These are phyloP conservation scores for Sphaerobolus stellatus DNA, from an alignment of 1,284 basidiomycete genomes.

Conservation along the genomic window DNA sequence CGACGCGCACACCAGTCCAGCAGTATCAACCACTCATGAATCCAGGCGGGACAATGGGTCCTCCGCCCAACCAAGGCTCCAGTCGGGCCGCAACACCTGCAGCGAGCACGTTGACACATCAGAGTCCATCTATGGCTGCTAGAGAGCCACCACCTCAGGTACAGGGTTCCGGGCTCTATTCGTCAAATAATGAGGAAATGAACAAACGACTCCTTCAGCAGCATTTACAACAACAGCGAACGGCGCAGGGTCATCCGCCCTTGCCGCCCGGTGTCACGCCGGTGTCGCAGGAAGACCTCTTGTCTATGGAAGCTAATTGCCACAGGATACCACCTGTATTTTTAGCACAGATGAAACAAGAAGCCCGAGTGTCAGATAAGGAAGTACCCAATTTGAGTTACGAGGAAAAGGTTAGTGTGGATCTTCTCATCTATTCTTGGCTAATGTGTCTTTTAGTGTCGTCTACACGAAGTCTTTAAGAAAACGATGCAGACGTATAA, in stretches of 20 bases:
- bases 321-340: conserved; percentile 30
- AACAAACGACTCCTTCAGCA: conserved; percentile 11
- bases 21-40: conserved; percentile 37
- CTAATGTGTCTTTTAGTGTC: conserved; percentile 14
- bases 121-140: conserved; percentile 53
- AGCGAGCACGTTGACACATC: conserved; percentile 41
- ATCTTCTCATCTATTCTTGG: conserved; percentile 8
- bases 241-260: background rate
- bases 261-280: conserved; percentile 5
- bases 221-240: background rate
- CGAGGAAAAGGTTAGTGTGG: conserved; percentile 59
- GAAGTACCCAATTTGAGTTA: conserved; percentile 43
- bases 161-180: background rate
- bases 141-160: conserved; percentile 39
- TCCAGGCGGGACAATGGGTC: conserved; percentile 44
- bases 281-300: conserved; percentile 15
- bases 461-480: conserved; percentile 40
- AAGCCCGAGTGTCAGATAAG: conserved; percentile 49
- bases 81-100: conserved; percentile 7
- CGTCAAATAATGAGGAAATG: conserved; percentile 9
- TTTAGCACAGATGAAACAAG: conserved; percentile 42
- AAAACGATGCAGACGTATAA: conserved; percentile 26
- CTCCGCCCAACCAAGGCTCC: conserved; percentile 43
- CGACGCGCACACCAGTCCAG: conserved; percentile 42
- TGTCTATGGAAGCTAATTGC: conserved; percentile 37